Conservation (phyloP, 176 grass and related monocot species). For the Zea luxurians region DNA sequence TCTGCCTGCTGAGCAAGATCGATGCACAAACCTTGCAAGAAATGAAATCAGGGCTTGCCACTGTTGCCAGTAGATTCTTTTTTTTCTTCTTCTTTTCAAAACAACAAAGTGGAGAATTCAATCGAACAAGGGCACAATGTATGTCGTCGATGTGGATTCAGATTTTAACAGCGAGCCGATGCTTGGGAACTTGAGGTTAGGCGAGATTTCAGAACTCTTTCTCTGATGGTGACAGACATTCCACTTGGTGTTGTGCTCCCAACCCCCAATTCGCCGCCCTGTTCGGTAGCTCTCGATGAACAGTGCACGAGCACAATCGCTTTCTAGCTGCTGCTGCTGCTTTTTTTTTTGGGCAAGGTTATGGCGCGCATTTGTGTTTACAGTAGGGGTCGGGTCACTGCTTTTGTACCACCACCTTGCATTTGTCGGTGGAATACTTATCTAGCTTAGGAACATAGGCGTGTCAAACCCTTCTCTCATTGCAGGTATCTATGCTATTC, state of each 20-base stretch:
- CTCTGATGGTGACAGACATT: slow-evolving; percentile 35
- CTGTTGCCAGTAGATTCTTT: not conserved
- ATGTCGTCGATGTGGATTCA: not conserved
- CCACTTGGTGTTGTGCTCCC: slow-evolving; percentile 6
- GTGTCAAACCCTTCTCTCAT: slow-evolving; percentile 18
- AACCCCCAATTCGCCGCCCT: slow-evolving; percentile 18
- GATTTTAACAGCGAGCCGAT: slow-evolving; percentile 6
- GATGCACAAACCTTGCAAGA: slow-evolving; percentile 31
- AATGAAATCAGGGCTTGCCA: slow-evolving; percentile 15
- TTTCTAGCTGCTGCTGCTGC: not conserved
- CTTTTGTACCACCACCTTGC: slow-evolving; percentile 36
- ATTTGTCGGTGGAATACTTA: slow-evolving; percentile 45
- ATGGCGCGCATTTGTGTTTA: slow-evolving; percentile 37
- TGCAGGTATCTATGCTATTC: slow-evolving; percentile 46
- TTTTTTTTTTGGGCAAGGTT: slow-evolving; percentile 19
- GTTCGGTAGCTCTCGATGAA: slow-evolving; percentile 30
- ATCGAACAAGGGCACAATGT: not conserved
- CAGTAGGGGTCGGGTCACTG: slow-evolving; percentile 30
- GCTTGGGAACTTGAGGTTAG: slow-evolving; percentile 35
- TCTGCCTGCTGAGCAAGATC: not conserved
- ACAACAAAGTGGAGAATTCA: not conserved
- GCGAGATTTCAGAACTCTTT: slow-evolving; percentile 38
- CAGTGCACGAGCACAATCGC: slow-evolving; percentile 31
- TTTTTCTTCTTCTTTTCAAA: not conserved
- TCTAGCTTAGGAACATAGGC: slow-evolving; percentile 41